Base-by-base conservation (phyloP, 306 rosid species). In the Boehmeria nivea region DNA sequence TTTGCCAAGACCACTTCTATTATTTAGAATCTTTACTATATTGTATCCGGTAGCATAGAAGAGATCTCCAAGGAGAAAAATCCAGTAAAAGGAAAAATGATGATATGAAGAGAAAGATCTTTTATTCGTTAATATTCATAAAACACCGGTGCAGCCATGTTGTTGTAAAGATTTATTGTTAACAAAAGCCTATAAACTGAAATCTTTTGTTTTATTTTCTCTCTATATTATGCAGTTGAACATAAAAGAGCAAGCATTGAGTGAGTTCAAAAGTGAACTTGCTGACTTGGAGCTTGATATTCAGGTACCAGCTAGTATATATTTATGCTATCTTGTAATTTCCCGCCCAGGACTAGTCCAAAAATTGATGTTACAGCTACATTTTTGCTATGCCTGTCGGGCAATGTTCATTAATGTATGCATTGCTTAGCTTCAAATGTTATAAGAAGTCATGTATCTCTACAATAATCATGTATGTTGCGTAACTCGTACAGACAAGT, bases 201-300 rank as follows among this genome's bases (percentile, higher is more conserved):
- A 24, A 53, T 65, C 40, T 33, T 40, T 13, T 43, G 34, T 8
- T 28, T 28, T 8, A 28, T 28, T 28, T 28, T 28, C 34, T 28
- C 3, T 28, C 61, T 67, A 60, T 46, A 54, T 60, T 37, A 25
- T 73, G 38, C 93, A 91, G 99, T 66, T 87, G 78, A 69, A 66
- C 14, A 31, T 69, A 60, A 78, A 75, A 85, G 99, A 91, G 76
- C 85, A 82, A 38, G 93, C 77, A 10, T 78, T 87, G 83, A 76
- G 82, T 18, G 85, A 75, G 60, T 81, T 81, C 58, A 91, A 85
- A 74, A 77, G 84, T 67, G 84, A 87, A 63, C 89, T 91, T 79
- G 81, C 89, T 61, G 80, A 50, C 51, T 44, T 81, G 78, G 96
- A 84, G 70, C 89, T 72, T 67, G 86, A 91, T 69, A 64, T 91